Conservation (phyloP, 148 eudicot genomes). For the Rhododendron griersonianum region DNA sequence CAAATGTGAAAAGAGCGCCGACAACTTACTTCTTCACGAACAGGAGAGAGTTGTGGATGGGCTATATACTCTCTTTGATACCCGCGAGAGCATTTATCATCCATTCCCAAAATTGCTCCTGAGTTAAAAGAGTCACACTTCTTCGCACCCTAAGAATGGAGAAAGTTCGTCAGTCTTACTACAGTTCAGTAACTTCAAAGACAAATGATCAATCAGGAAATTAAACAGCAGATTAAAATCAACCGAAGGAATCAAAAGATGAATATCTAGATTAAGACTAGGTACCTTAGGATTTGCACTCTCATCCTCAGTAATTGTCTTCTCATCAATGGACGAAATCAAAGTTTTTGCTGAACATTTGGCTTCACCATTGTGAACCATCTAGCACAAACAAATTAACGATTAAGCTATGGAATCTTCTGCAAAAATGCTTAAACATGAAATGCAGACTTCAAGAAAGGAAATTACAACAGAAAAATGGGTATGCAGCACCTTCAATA, state of each 20-base stretch:
- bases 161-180: not conserved
- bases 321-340: conserved; percentile 52
- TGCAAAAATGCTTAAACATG: not conserved
- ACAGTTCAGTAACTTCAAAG: not conserved
- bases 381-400: conserved; percentile 26
- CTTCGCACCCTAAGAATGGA: conserved; percentile 17
- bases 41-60: conserved; percentile 41
- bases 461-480: conserved; percentile 5
- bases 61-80: not conserved
- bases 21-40: conserved; percentile 68
- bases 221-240: not conserved
- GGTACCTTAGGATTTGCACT: conserved; percentile 33
- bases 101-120: conserved; percentile 43
- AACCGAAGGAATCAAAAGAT: conserved; percentile 1
- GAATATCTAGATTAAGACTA: not conserved
- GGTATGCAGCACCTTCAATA: conserved; percentile 45
- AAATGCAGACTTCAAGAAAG: not conserved
- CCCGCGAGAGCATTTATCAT: not conserved
- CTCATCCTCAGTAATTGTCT: conserved; percentile 60
- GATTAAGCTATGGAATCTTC: not conserved
- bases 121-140: conserved; percentile 17
- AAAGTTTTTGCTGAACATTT: conserved; percentile 49
- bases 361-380: conserved; percentile 81
- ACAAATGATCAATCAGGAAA: not conserved
- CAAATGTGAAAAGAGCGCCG: conserved; percentile 7